Evolutionary conservation across 2,329 filamentous ascomycete genomes (phyloP).

Genomic region (Nothomitra cinnamomea): DNA sequence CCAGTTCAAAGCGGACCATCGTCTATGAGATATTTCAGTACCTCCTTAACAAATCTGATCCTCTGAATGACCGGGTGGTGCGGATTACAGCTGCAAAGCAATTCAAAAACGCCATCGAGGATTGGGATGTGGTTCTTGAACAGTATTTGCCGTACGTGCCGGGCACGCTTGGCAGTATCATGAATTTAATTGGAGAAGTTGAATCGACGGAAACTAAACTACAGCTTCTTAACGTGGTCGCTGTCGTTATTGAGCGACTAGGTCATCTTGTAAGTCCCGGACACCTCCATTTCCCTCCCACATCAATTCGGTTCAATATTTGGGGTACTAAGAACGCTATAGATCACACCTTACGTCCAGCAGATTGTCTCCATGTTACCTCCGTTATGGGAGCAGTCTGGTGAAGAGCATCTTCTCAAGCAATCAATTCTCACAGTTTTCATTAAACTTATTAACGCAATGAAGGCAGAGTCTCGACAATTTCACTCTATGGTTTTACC

Average conservation of each 20-base stretch:
- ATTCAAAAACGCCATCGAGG: slow-evolving; percentile 63
- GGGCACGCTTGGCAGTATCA: slow-evolving; percentile 53
- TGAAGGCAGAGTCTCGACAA: slow-evolving; percentile 58
- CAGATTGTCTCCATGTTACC: slow-evolving; percentile 69
- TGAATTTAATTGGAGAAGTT: slow-evolving; percentile 62
- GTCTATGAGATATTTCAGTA: slow-evolving; percentile 84
- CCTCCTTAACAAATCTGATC: slow-evolving; percentile 60
- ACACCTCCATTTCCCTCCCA: not conserved
- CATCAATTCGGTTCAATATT: not conserved
- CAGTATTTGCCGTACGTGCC: slow-evolving; percentile 63
- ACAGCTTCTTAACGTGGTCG: slow-evolving; percentile 72
- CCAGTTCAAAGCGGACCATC: slow-evolving; percentile 47
- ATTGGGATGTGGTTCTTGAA: slow-evolving; percentile 62
- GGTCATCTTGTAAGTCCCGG: slow-evolving; percentile 43
- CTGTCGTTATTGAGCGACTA: slow-evolving; percentile 63
- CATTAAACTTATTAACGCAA: slow-evolving; percentile 66
- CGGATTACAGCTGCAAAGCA: slow-evolving; percentile 79
- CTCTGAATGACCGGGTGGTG: slow-evolving; percentile 78
- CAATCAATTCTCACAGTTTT: slow-evolving; percentile 81
- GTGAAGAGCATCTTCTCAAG: slow-evolving; percentile 82
- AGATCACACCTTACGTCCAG: slow-evolving; percentile 52
- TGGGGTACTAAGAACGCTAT: not conserved
- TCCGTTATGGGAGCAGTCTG: slow-evolving; percentile 67
- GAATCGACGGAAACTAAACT: slow-evolving; percentile 79
- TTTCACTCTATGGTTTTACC: slow-evolving; percentile 72